A percentile compares a stretch with the other conserved stretches of the same genome.
Conservation (phyloP, 1,284 basidiomycete genomes). For the Boletus mariae region DNA sequence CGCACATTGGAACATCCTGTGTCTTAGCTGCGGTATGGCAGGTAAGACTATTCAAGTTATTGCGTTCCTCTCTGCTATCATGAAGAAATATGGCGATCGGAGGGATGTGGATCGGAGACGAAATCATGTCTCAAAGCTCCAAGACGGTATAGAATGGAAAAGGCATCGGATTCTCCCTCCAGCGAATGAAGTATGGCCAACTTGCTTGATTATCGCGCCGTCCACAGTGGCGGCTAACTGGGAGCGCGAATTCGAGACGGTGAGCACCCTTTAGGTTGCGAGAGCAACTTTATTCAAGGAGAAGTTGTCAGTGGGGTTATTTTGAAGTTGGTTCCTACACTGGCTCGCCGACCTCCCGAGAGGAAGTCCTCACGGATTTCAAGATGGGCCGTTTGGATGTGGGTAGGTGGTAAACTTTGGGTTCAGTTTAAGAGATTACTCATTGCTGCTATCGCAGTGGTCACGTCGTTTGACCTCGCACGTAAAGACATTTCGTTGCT, state of each 20-base stretch:
- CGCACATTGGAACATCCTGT: background rate
- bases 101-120: constrained; percentile 60
- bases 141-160: constrained; percentile 58
- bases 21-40: constrained; percentile 7
- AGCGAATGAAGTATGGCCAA: constrained; percentile 71
- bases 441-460: constrained; percentile 40
- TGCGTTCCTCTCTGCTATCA: constrained; percentile 80
- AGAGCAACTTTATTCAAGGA: background rate
- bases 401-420: constrained; percentile 41
- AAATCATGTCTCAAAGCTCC: constrained; percentile 57
- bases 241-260: constrained; percentile 75
- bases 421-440: background rate
- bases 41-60: constrained; percentile 91
- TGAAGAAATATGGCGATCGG: constrained; percentile 68
- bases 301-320: constrained; percentile 62
- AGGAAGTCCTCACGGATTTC: constrained; percentile 61
- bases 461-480: constrained; percentile 71
- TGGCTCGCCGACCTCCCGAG: constrained; percentile 48
- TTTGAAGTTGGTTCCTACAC: constrained; percentile 74
- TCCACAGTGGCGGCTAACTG: constrained; percentile 78
- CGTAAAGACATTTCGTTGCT: constrained; percentile 63
- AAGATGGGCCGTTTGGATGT: constrained; percentile 72
- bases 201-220: constrained; percentile 78
- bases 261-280: constrained; percentile 31
- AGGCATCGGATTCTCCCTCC: constrained; percentile 51